Conservation (phyloP, 257 asterid species). For the Nicotiana tabacum region DNA sequence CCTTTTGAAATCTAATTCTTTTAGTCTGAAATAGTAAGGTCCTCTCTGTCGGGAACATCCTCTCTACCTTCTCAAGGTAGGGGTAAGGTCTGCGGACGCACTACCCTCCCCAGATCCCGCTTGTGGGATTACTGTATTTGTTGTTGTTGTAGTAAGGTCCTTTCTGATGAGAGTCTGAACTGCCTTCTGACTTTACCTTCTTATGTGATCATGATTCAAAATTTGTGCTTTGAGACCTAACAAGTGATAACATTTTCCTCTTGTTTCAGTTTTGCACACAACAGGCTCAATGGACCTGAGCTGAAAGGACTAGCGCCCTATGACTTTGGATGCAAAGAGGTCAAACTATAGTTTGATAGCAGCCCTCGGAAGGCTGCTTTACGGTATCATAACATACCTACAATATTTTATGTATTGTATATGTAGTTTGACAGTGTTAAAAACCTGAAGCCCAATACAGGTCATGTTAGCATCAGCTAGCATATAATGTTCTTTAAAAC, state of each 20-base stretch:
- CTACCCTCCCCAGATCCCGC: too few relatives aligned
- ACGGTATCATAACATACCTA: neutral
- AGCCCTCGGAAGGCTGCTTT: neutral
- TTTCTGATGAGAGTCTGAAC: too few relatives aligned
- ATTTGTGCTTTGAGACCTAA: neutral
- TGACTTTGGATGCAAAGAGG: slow-evolving; percentile 73
- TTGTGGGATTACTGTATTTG: too few relatives aligned
- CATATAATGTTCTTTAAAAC: neutral
- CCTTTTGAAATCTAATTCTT: too few relatives aligned
- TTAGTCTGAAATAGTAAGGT: too few relatives aligned
- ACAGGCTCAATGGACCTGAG: slow-evolving; percentile 78
- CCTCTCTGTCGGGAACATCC: too few relatives aligned
- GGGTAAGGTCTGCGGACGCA: too few relatives aligned
- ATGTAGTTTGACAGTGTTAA: neutral
- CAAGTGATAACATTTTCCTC: neutral
- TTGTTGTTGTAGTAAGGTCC: too few relatives aligned
- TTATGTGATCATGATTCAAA: neutral
- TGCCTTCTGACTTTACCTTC: neutral
- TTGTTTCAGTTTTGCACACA: slow-evolving; percentile 56
- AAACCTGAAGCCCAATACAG: neutral
- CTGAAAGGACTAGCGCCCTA: slow-evolving; percentile 78
- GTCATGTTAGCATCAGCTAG: neutral
- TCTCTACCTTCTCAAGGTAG: too few relatives aligned
- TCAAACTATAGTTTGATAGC: neutral
- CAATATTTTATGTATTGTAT: neutral